These are phyloP conservation scores for Peniophora sp. DNA, from an alignment of 1,284 basidiomycete genomes.

Conservation along the genomic window DNA sequence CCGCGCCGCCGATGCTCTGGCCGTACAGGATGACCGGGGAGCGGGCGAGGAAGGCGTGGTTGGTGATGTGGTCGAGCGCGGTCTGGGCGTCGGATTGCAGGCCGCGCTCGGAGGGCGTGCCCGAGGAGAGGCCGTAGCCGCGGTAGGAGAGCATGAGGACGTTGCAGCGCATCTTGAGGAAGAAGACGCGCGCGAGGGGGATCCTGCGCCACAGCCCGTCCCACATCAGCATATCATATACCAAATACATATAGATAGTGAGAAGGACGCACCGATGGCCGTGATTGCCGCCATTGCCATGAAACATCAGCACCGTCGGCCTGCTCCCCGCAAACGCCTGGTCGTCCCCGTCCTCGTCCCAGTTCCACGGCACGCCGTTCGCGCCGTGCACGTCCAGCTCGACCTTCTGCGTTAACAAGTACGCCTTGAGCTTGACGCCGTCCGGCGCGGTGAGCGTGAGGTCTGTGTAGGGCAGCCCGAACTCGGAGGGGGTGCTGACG, in stretches of 20 bases:
- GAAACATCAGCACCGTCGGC: constrained; percentile 86
- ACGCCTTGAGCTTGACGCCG: constrained; percentile 50
- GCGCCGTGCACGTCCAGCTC: constrained; percentile 19
- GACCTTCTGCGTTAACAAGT: constrained; percentile 45
- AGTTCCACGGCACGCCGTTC: constrained; percentile 11
- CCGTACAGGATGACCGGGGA: constrained; percentile 83
- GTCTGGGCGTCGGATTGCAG: constrained; percentile 78
- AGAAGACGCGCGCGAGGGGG: constrained; percentile 85
- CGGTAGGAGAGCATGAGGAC: constrained; percentile 86
- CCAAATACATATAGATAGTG: too few relatives aligned
- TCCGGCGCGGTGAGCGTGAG: constrained; percentile 62
- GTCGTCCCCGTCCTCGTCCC: constrained; percentile 18
- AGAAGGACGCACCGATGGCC: constrained; percentile 52
- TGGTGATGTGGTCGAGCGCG: constrained; percentile 68
- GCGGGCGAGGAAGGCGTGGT: constrained; percentile 59
- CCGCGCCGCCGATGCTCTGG: constrained; percentile 95
- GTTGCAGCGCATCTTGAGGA: constrained; percentile 77
- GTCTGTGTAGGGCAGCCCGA: constrained; percentile 67
- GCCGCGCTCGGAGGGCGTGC: constrained; percentile 78
- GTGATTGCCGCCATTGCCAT: constrained; percentile 80
- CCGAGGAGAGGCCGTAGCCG: constrained; percentile 85
- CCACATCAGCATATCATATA: too few relatives aligned
- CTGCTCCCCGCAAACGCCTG: constrained; percentile 56
- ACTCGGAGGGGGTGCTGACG: constrained; percentile 65
- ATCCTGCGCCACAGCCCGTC: constrained; percentile 36